Evolutionary conservation across 345 rosid species (phyloP), one percentile per base, ranked within the genome.

Genomic region (Stellera chamaejasme): DNA sequence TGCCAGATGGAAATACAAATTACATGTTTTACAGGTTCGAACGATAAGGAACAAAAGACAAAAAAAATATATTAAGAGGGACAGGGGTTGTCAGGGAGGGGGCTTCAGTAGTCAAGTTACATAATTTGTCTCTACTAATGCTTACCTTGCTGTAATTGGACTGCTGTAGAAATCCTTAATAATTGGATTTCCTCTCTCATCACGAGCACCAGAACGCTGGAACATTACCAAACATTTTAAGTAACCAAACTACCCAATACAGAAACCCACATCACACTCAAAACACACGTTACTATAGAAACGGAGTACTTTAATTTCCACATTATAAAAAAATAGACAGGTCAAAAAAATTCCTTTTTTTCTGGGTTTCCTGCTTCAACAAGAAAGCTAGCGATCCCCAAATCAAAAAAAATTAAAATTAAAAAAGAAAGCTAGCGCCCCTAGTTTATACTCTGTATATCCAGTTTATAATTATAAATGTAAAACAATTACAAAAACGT

Each of bases 121-220:
- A 48, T 12, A 16, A 62, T 61, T 6, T 55, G 51, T 59, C 59
- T 50, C 48, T 58, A 42, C 2, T 36, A 43, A 63, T 54, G 47
- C 48, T 54, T 68, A 89, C 96, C 97, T 93, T 50, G 96, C 99
- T 13, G 99, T 84, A 51, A 93, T 85, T 59, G 99, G 95, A 66
- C 95, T 87, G 69, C 81, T 71, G 59, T 72, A 89, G 64, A 70
- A 75, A 62, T 93, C 97, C 79, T 90, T 87, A 63, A 90, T 79
- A 61, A 83, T 77, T 41, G 92, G 96, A 67, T 75, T 77, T 53
- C 95, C 96, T 59, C 77, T 79, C 50, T 81, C 97, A 71, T 85
- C 92, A 66, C 72, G 90, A 57, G 79, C 92, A 56, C 92, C 87
- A 52, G 96, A 80, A 82, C 71, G 95, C 97, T 90, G 77, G 23